These are phyloP conservation scores for Trypanosomatidae sp. DNA, from an alignment of 208 protist genomes.

Conservation along the genomic window DNA sequence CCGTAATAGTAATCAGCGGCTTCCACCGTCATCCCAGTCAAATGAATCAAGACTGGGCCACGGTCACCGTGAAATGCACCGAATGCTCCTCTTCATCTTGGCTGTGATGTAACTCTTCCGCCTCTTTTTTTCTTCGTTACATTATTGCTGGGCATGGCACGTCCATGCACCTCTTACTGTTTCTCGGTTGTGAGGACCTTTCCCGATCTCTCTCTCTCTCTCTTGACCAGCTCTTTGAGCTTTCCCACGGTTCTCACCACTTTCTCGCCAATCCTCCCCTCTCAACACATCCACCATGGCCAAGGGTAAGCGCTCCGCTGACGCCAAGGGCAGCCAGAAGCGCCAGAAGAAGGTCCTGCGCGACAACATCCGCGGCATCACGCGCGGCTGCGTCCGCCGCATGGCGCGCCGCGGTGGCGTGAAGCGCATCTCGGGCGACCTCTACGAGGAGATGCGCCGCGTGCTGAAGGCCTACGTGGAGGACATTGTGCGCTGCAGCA, in stretches of 20 bases:
- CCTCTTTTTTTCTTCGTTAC: neutral
- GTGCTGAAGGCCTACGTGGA: conserved; percentile 88
- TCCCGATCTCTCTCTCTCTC: neutral
- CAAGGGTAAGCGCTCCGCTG: conserved; percentile 76
- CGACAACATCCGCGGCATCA: conserved; percentile 89
- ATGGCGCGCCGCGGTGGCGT: conserved; percentile 92
- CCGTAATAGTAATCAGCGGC: neutral
- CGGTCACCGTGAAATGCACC: neutral
- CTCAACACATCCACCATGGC: conserved; percentile 38
- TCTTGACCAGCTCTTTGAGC: conserved; percentile 2
- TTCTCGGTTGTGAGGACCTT: neutral
- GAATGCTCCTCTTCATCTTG: neutral
- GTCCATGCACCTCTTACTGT: neutral
- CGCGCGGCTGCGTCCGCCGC: conserved; percentile 85
- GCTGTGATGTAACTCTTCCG: conserved; percentile 5
- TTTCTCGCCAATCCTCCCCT: conserved; percentile 2
- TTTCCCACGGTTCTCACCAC: neutral
- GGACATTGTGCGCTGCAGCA: conserved; percentile 76
- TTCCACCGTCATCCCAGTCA: neutral
- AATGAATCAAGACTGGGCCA: neutral
- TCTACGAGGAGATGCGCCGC: conserved; percentile 70
- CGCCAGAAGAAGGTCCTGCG: conserved; percentile 86
- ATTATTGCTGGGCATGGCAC: neutral
- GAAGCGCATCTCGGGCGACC: conserved; percentile 84
- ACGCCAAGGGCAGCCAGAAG: conserved; percentile 76